Percentiles rank a stretch among this genome's conserved stretches.
Conservation (phyloP, 2,329 filamentous ascomycete genomes). For the Plectosphaerella plurivora region DNA sequence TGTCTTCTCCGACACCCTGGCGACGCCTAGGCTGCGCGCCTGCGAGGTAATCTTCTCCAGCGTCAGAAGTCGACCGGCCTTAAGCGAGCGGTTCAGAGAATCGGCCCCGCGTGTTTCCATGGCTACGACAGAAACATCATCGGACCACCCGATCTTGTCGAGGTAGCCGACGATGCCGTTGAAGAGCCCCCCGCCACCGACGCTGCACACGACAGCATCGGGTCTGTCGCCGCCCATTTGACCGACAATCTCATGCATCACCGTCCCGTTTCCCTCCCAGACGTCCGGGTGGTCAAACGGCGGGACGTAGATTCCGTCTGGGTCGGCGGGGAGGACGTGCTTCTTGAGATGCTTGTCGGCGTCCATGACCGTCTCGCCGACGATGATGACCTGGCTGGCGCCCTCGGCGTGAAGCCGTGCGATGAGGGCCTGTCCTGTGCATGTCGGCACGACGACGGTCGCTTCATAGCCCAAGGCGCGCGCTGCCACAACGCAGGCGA, state of each 20-base stretch:
- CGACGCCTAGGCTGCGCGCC: conserved; percentile 66
- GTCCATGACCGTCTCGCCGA: conserved; percentile 63
- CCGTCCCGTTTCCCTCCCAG: conserved; percentile 58
- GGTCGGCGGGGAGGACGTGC: conserved; percentile 39
- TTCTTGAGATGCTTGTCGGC: conserved; percentile 60
- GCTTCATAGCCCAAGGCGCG: conserved; percentile 54
- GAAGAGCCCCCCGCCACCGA: conserved; percentile 76
- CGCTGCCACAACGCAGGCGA: conserved; percentile 73
- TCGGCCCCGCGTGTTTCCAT: conserved; percentile 72
- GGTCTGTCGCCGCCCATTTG: conserved; percentile 25
- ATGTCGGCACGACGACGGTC: conserved; percentile 67
- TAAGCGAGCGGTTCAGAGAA: conserved; percentile 54
- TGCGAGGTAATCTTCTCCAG: conserved; percentile 66
- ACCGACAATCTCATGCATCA: conserved; percentile 42
- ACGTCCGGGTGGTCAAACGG: conserved; percentile 64
- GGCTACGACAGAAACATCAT: conserved; percentile 51
- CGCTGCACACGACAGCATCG: conserved; percentile 54
- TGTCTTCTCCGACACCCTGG: conserved; percentile 53
- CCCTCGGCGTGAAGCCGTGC: conserved; percentile 62
- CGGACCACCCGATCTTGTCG: conserved; percentile 12
- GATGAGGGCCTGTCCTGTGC: conserved; percentile 64
- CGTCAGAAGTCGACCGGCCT: conserved; percentile 50
- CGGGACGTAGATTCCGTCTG: conserved; percentile 53
- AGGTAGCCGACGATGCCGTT: conserved; percentile 69
- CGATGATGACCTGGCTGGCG: conserved; percentile 56